Evolutionary conservation across 768 basidiomycete species (phyloP).

Genomic region (Russula sp.): DNA sequence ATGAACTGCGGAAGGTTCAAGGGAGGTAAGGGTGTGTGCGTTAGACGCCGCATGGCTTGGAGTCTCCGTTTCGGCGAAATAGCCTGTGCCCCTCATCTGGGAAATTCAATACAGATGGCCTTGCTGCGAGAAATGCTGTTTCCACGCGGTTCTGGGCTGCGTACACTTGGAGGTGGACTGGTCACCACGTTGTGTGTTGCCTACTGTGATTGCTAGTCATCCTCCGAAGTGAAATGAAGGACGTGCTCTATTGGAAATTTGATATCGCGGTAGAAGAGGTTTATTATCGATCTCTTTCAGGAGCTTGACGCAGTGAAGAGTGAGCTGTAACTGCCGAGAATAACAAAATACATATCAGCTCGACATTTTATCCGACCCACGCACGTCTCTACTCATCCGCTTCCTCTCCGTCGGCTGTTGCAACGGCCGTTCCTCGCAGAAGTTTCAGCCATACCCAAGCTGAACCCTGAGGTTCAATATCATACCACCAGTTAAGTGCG

Average conservation of each 20-base stretch:
- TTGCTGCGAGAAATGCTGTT: conserved; percentile 8
- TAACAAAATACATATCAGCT: not conserved
- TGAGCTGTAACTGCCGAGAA: not conserved
- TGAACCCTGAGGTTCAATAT: conserved; percentile 67
- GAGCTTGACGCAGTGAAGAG: not conserved
- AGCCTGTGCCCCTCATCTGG: not conserved
- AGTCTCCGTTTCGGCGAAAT: conserved; percentile 1
- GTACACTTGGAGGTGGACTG: not conserved
- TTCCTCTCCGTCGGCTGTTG: conserved; percentile 5
- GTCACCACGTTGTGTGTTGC: conserved; percentile 1
- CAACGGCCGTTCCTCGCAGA: conserved; percentile 36
- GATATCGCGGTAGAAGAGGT: not conserved
- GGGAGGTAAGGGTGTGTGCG: not conserved
- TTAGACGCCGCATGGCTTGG: conserved; percentile 6
- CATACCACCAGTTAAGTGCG: conserved; percentile 89
- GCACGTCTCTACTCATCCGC: not conserved
- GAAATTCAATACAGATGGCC: not conserved
- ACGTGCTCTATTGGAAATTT: not conserved
- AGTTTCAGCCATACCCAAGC: conserved; percentile 64
- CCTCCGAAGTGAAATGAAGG: not conserved
- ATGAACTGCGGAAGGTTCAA: not conserved
- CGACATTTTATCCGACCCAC: not conserved
- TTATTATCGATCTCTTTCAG: not conserved
- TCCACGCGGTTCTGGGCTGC: conserved; percentile 14
- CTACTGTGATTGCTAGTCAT: not conserved